A percentile compares a stretch with the other conserved stretches of the same genome.
These are phyloP conservation scores for Huiozyma naganishii DNA, from an alignment of 805 yeast genomes.

Conservation along the genomic window DNA sequence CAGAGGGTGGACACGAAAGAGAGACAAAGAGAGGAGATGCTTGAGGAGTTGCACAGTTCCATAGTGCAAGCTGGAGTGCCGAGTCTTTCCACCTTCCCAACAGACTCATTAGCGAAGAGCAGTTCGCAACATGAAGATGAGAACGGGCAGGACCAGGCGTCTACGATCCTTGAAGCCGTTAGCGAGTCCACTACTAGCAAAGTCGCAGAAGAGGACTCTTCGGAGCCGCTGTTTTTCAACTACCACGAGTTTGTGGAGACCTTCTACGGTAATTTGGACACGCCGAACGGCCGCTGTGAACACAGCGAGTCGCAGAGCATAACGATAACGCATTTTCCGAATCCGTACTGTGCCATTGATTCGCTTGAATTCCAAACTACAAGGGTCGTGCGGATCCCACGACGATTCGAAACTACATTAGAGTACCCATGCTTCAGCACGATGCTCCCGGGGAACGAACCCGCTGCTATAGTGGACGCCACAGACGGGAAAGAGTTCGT, in stretches of 20 bases:
- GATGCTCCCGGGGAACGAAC: conserved; percentile 48
- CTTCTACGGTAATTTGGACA: conserved; percentile 19
- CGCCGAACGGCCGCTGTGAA: conserved; percentile 7
- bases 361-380: conserved; percentile 30
- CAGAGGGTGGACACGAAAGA: too few relatives aligned
- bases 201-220: background rate
- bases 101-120: too few relatives aligned
- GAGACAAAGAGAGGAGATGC: too few relatives aligned
- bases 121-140: too few relatives aligned
- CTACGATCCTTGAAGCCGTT: too few relatives aligned
- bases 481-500: conserved; percentile 17
- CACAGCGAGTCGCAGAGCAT: conserved; percentile 29
- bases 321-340: conserved; percentile 59
- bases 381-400: conserved; percentile 56
- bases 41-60: too few relatives aligned
- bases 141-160: too few relatives aligned
- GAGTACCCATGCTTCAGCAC: conserved; percentile 46
- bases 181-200: background rate
- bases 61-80: too few relatives aligned
- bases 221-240: conserved; percentile 41
- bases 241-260: conserved; percentile 49
- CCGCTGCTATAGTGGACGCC: conserved; percentile 41
- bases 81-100: too few relatives aligned
- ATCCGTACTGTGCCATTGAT: conserved; percentile 32
- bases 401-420: conserved; percentile 33